Evolutionary conservation across 805 yeast genomes (phyloP).

Genomic region (Metschnikowia corniflorae): DNA sequence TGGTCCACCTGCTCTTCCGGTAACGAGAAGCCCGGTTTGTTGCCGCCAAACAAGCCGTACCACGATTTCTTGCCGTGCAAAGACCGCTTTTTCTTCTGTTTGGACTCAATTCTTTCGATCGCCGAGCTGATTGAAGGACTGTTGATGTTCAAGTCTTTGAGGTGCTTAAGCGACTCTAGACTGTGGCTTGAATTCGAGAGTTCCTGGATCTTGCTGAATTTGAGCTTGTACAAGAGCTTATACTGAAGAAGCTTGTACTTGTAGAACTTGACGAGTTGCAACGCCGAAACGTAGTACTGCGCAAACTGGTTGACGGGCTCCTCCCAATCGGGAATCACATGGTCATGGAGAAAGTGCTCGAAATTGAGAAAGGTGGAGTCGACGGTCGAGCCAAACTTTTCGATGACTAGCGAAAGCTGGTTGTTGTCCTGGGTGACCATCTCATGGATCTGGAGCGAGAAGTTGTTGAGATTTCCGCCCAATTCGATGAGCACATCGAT

Average conservation of each 20-base stretch:
- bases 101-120: slow-evolving; percentile 28
- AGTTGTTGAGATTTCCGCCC: slow-evolving; percentile 56
- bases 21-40: slow-evolving; percentile 18
- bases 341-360: slow-evolving; percentile 40
- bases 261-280: slow-evolving; percentile 46
- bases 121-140: slow-evolving; percentile 40
- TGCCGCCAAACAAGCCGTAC: slow-evolving; percentile 45
- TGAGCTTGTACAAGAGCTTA: slow-evolving; percentile 37
- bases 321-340: slow-evolving; percentile 41
- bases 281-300: slow-evolving; percentile 40
- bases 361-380: slow-evolving; percentile 49
- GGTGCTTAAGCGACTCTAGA: slow-evolving; percentile 21
- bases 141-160: slow-evolving; percentile 31
- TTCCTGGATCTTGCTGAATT: slow-evolving; percentile 37
- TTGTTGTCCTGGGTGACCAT: slow-evolving; percentile 20
- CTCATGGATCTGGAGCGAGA: slow-evolving; percentile 44
- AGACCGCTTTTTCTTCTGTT: slow-evolving; percentile 18
- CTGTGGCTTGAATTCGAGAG: slow-evolving; percentile 25
- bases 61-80: slow-evolving; percentile 32
- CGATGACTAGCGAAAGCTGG: slow-evolving; percentile 35
- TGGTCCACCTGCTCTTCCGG: slow-evolving; percentile 10
- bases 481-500: slow-evolving; percentile 44
- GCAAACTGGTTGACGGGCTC: slow-evolving; percentile 50
- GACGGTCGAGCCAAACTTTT: slow-evolving; percentile 50
- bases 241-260: slow-evolving; percentile 51